Conservation (phyloP, 108 stramenopile species). For the Nitzschia palea region DNA sequence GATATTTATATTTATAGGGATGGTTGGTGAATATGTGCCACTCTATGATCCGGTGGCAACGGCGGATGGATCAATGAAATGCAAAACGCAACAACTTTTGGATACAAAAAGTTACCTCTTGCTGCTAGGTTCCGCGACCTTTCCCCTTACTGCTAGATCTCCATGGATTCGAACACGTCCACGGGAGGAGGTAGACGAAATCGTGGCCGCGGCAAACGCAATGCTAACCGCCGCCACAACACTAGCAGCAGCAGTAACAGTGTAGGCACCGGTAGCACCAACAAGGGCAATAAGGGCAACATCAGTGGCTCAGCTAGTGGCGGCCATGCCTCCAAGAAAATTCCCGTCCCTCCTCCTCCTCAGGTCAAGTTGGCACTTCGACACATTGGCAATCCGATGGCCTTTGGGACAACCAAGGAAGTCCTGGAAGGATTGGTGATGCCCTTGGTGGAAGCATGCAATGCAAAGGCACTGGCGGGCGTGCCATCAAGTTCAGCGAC, state of each 20-base stretch:
- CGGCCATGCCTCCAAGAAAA: constrained; percentile 1
- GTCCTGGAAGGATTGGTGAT: constrained; percentile 30
- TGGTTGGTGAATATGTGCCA: too few species aligned
- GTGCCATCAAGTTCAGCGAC: background rate
- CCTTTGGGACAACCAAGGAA: constrained; percentile 30
- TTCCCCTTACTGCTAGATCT: too few species aligned
- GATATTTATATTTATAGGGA: too few species aligned
- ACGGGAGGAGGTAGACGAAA: constrained; percentile 2
- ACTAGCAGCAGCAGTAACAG: background rate
- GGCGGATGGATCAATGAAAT: too few species aligned
- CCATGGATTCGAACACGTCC: background rate
- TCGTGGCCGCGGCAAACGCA: background rate
- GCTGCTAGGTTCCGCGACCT: too few species aligned
- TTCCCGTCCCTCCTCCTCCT: constrained; percentile 26
- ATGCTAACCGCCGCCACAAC: constrained; percentile 4
- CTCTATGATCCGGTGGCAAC: too few species aligned
- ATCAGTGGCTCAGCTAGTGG: background rate
- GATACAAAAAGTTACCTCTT: too few species aligned
- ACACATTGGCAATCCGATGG: constrained; percentile 34
- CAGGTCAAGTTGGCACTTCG: constrained; percentile 42
- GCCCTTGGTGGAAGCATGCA: constrained; percentile 23
- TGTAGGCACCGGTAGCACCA: background rate
- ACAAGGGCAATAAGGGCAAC: background rate
- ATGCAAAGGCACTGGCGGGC: background rate
- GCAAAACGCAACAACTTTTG: too few species aligned